These are phyloP conservation scores for Diatrype stigma DNA, from an alignment of 2,329 filamentous ascomycete genomes.

Conservation along the genomic window DNA sequence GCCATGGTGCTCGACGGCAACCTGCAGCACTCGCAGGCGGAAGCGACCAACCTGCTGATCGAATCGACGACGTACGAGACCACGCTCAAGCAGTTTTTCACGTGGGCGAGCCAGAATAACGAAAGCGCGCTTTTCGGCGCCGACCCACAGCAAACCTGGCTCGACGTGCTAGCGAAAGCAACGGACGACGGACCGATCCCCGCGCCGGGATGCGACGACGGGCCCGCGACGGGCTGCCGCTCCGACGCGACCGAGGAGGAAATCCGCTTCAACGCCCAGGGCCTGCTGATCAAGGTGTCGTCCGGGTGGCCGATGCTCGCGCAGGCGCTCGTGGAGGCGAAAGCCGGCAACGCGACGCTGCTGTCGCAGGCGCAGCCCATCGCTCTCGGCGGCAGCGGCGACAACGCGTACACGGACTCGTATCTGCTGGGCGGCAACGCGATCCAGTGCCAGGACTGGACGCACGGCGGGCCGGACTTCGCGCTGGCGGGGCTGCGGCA, in stretches of 20 bases:
- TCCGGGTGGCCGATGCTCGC: constrained; percentile 20
- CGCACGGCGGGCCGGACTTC: constrained; percentile 17
- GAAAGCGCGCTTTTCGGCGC: constrained; percentile 28
- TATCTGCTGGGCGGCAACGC: constrained; percentile 24
- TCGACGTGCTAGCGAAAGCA: constrained; percentile 26
- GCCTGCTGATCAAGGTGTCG: constrained; percentile 19
- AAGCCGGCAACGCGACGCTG: constrained; percentile 31
- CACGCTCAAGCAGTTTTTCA: constrained; percentile 33
- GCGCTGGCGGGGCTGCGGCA: constrained; percentile 20
- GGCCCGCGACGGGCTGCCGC: constrained; percentile 10
- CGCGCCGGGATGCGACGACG: constrained; percentile 30
- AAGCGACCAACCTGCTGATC: constrained; percentile 29
- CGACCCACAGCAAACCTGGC: constrained; percentile 20
- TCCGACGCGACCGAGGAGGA: constrained; percentile 28
- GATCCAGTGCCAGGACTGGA: constrained; percentile 36
- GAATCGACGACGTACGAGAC: constrained; percentile 33
- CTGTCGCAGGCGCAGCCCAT: constrained; percentile 26
- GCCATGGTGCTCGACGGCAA: constrained; percentile 41
- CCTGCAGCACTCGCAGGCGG: constrained; percentile 35
- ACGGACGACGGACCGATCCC: constrained; percentile 29
- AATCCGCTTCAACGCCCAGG: constrained; percentile 28
- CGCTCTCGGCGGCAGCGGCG: constrained; percentile 16
- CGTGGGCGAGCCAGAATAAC: constrained; percentile 28
- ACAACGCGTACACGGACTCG: constrained; percentile 21
- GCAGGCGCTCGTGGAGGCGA: constrained; percentile 23